Evolutionary conservation across 257 asterid genomes (phyloP).

Genomic region (Verbena officinalis): DNA sequence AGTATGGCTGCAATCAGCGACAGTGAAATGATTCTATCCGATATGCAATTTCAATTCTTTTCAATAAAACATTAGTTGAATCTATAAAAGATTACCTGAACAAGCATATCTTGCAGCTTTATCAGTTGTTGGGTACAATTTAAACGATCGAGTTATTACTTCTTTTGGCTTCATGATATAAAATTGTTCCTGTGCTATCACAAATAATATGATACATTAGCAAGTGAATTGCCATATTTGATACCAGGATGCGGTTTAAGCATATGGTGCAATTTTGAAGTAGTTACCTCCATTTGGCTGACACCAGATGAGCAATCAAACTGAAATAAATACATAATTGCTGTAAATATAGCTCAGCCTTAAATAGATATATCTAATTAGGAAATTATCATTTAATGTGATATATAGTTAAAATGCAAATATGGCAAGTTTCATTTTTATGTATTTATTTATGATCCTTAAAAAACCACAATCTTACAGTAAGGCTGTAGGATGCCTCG

Average conservation of each 20-base stretch:
- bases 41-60: background rate
- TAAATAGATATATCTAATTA: background rate
- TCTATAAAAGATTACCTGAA: conserved; percentile 48
- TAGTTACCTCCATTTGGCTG: conserved; percentile 91
- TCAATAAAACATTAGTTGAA: background rate
- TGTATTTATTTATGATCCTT: conserved; percentile 2
- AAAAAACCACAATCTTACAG: conserved; percentile 49
- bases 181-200: conserved; percentile 72
- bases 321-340: conserved; percentile 38
- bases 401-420: background rate
- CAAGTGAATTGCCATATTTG: background rate
- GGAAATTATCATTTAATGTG: conserved; percentile 6
- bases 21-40: conserved; percentile 18
- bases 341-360: background rate
- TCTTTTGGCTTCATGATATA: conserved; percentile 93
- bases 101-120: conserved; percentile 92
- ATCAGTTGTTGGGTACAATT: conserved; percentile 87
- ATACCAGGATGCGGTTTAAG: conserved; percentile 8
- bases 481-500: conserved; percentile 99
- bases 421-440: background rate
- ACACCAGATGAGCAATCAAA: conserved; percentile 90
- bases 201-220: conserved; percentile 23
- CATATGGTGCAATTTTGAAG: conserved; percentile 4
- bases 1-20: conserved; percentile 73
- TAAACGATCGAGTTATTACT: conserved; percentile 71